phyloP scores from a whole-genome alignment of 495 filamentous ascomycete genomes.

The Lasiosphaeria miniovina region DNA sequence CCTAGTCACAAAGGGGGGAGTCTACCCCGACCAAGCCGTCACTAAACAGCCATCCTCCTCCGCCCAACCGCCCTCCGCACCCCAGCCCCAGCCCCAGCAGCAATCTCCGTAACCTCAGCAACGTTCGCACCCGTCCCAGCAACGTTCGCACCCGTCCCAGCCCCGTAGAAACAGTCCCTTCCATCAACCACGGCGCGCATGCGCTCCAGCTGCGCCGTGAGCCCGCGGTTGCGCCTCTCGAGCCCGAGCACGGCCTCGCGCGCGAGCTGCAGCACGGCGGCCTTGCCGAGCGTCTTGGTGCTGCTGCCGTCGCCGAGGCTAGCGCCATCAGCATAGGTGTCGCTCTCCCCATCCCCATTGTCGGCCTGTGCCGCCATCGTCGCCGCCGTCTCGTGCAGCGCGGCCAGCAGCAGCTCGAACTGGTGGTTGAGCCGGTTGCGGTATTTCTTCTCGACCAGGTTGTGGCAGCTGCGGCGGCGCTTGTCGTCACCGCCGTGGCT shows the following conservation, averaged over 20 bases:
- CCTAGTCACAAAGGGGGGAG: too few relatives aligned
- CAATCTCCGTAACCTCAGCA: background rate
- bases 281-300: constrained; percentile 15
- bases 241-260: constrained; percentile 3
- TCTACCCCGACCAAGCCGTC: background rate
- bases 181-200: background rate
- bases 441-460: constrained; percentile 27
- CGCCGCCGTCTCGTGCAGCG: constrained; percentile 6
- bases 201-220: background rate
- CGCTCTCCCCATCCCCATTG: background rate
- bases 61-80: background rate
- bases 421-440: constrained; percentile 21
- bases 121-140: background rate
- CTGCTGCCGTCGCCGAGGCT: background rate
- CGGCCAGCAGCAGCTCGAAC: constrained; percentile 16
- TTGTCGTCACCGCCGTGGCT: background rate
- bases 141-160: background rate
- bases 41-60: background rate
- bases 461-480: constrained; percentile 13
- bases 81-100: background rate
- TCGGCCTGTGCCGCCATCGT: background rate
- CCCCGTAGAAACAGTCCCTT: too few relatives aligned
- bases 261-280: constrained; percentile 4
- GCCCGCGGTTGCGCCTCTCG: constrained; percentile 1
- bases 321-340: background rate